phyloP scores from a whole-genome alignment of 2,329 filamentous ascomycete genomes.

The Albifimbria verrucaria region DNA sequence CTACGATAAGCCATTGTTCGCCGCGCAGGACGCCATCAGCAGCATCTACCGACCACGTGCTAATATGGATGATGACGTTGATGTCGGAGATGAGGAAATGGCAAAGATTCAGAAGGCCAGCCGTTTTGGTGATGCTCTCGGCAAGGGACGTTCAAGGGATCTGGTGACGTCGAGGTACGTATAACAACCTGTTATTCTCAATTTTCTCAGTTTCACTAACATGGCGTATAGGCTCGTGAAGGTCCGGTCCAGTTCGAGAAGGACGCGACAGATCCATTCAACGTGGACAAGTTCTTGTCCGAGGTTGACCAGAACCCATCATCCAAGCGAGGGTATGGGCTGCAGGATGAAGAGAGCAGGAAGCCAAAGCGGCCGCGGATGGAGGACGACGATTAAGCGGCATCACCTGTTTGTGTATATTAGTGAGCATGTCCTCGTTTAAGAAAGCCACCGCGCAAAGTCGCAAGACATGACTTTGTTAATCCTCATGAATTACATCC shows the following conservation, averaged over 20 bases:
- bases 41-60: conserved; percentile 86
- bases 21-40: conserved; percentile 89
- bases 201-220: too few species aligned
- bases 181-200: too few species aligned
- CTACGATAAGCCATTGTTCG: conserved; percentile 96
- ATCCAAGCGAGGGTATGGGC: conserved; percentile 71
- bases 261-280: conserved; percentile 81
- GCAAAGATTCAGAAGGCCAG: conserved; percentile 82
- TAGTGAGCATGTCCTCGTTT: neutral
- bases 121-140: conserved; percentile 81
- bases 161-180: conserved; percentile 74
- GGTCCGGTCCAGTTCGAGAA: conserved; percentile 97
- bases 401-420: neutral
- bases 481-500: too few species aligned
- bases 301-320: conserved; percentile 66
- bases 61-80: conserved; percentile 73
- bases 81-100: conserved; percentile 77
- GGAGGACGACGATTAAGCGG: conserved; percentile 48
- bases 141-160: conserved; percentile 86
- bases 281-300: conserved; percentile 88
- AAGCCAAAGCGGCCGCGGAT: conserved; percentile 72
- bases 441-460: neutral
- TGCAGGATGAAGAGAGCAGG: conserved; percentile 62
- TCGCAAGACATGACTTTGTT: too few species aligned
- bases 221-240: conserved; percentile 59